Evolutionary conservation across 73 alveolate genomes (phyloP).

Genomic region (Blepharisma stoltei): DNA sequence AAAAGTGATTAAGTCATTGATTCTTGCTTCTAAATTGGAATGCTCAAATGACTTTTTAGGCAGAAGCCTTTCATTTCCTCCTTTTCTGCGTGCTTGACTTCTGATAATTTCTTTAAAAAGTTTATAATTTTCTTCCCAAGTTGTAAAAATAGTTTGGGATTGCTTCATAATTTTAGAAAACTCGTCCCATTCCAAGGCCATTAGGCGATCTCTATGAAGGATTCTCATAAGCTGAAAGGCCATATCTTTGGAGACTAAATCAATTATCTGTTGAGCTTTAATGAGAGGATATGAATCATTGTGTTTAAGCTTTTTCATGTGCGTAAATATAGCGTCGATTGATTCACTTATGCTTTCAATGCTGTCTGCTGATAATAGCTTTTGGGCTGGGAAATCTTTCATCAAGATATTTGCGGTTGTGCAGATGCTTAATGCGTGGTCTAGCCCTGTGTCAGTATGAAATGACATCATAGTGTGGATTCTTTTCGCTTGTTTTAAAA

Average conservation of each 20-base stretch:
- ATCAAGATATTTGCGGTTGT: constrained; percentile 64
- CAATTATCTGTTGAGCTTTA: constrained; percentile 64
- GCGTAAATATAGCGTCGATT: constrained; percentile 59
- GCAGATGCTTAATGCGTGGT: constrained; percentile 61
- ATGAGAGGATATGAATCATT: constrained; percentile 63
- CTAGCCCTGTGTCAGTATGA: constrained; percentile 77
- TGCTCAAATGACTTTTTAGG: constrained; percentile 25
- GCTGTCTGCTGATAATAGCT: constrained; percentile 68
- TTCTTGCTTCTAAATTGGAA: constrained; percentile 48
- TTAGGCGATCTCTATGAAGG: constrained; percentile 39
- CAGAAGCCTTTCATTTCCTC: constrained; percentile 23
- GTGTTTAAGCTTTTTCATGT: constrained; percentile 46
- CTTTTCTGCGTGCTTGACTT: constrained; percentile 28
- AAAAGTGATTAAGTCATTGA: constrained; percentile 76
- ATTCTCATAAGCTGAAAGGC: constrained; percentile 63
- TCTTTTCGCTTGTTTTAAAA: constrained; percentile 74
- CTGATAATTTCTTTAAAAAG: constrained; percentile 38
- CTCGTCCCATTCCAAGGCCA: constrained; percentile 54
- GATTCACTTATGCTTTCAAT: constrained; percentile 54
- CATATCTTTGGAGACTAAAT: constrained; percentile 75
- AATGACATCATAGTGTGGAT: constrained; percentile 68
- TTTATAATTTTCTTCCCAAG: constrained; percentile 44
- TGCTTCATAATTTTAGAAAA: constrained; percentile 45
- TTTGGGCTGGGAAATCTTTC: constrained; percentile 78
- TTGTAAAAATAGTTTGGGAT: constrained; percentile 41